A percentile compares a stretch with the other conserved stretches of the same genome.
These are phyloP conservation scores for Phytophthora pini DNA, from an alignment of 352 stramenopile genomes.

Conservation along the genomic window DNA sequence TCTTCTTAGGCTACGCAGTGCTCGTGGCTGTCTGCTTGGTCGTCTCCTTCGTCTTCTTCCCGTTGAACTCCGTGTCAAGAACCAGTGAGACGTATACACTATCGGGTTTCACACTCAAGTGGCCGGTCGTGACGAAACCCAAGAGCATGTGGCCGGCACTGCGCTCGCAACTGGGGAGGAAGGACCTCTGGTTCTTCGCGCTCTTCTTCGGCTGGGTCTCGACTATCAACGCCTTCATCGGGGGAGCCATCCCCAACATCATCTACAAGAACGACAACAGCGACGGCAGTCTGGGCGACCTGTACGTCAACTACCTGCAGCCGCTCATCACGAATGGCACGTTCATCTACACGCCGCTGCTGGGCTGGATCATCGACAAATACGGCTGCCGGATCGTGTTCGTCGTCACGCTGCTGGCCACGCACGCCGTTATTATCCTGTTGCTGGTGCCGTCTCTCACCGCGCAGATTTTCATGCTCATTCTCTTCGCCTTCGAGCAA, in stretches of 20 bases:
- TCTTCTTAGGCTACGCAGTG: constrained; percentile 48
- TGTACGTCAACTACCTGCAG: constrained; percentile 53
- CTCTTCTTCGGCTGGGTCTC: constrained; percentile 57
- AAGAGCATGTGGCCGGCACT: constrained; percentile 36
- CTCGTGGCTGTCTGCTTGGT: constrained; percentile 25
- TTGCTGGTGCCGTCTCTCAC: constrained; percentile 42
- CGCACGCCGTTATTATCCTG: constrained; percentile 40
- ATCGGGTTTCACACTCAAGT: constrained; percentile 16
- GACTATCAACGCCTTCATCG: constrained; percentile 45
- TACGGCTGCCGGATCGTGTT: constrained; percentile 42
- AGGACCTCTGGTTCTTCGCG: constrained; percentile 52
- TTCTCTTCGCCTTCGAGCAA: constrained; percentile 45
- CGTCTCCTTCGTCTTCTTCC: constrained; percentile 36
- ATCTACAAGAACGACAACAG: constrained; percentile 36
- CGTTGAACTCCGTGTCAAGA: constrained; percentile 30
- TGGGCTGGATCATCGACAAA: constrained; percentile 50
- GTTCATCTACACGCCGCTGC: constrained; percentile 49
- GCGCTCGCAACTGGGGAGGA: constrained; percentile 27
- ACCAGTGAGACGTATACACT: constrained; percentile 33
- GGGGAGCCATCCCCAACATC: constrained; percentile 42
- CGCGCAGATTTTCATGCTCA: constrained; percentile 42
- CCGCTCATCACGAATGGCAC: constrained; percentile 48
- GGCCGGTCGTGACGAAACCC: constrained; percentile 26
- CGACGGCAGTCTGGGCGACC: constrained; percentile 15
- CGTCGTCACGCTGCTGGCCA: constrained; percentile 32